Conservation (phyloP, 192 early-diverging fungal species). For the Neocallimastix lanati region DNA sequence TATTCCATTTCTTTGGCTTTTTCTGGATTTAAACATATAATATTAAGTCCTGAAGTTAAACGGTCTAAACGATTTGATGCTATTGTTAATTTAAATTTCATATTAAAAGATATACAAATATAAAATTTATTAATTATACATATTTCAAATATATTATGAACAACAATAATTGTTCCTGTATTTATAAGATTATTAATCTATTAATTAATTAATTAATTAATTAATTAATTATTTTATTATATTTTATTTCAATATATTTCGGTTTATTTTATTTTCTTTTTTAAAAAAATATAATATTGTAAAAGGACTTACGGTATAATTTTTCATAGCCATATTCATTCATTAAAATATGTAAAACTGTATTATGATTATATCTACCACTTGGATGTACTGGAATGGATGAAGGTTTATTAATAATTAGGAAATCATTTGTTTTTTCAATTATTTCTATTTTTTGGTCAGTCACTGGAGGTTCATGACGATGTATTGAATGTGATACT, state of each 20-base stretch:
- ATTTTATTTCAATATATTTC: too few relatives aligned
- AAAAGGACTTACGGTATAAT: slow-evolving; percentile 25
- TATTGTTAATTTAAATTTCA: too few relatives aligned
- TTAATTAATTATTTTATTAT: too few relatives aligned
- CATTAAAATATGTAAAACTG: slow-evolving; percentile 46
- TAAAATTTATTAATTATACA: too few relatives aligned
- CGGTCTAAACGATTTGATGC: slow-evolving; percentile 82
- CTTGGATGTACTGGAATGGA: slow-evolving; percentile 69
- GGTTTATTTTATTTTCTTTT: too few relatives aligned
- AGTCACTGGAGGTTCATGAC: slow-evolving; percentile 87
- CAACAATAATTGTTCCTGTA: too few relatives aligned
- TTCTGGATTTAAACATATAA: slow-evolving; percentile 36
- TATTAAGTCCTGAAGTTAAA: slow-evolving; percentile 78
- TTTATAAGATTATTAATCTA: too few relatives aligned
- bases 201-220: too few relatives aligned
- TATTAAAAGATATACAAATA: too few relatives aligned
- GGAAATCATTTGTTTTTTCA: slow-evolving; percentile 29
- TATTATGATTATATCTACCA: slow-evolving; percentile 79
- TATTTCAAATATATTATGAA: too few relatives aligned
- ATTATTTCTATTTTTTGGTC: slow-evolving; percentile 45
- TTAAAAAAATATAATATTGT: neutral
- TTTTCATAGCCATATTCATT: slow-evolving; percentile 33
- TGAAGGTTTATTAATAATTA: slow-evolving; percentile 78
- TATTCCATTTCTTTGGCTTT: slow-evolving; percentile 41
- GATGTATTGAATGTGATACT: slow-evolving; percentile 66